Base-by-base conservation (phyloP, 23 red algal species). In the Porphyridium purpureum region DNA sequence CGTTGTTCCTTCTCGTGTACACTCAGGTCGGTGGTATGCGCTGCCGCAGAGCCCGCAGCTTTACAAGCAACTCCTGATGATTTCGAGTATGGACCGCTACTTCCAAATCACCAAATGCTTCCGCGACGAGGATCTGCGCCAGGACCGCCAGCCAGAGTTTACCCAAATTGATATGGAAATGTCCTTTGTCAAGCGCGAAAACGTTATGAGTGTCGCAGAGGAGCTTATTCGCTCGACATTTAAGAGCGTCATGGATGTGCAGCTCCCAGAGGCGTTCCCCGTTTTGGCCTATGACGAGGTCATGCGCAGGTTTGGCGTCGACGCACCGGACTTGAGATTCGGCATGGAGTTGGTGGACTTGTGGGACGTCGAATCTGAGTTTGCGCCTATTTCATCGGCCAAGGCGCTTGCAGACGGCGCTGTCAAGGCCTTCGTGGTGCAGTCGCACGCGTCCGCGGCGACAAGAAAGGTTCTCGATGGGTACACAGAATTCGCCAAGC, bases 21-120 rank as follows among this genome's bases (percentile, higher is more conserved):
- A 86, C 52, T 72, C 77, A 8, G 72, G 79, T 21, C 64, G 48
- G 14, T 86, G 65, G 68, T 98, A 98, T 56, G 90, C 90, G 7
- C 62, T 98, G 23, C 90, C 90, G 11, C 90, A 98, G 49, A 86
- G 79, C 7, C 90, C 90, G 44, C 90, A 98, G 50, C 78, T 98
- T 46, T 98, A 86, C 75, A 98, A 98, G 64, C 90, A 98, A 49
- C 65, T 98, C 41, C 66, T 98, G 1, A 98, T 98, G 90, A 62
- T 86, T 5, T 75, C 67, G 31, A 80, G 90, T 15, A 59, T 98
- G 48, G 90, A 98, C 59, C 74, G 81, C 30, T 98, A 98, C 49
- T 98, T 98, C 63, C 90, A 98, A 54, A 81, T 98, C 24, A 81
- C 90, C 4, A 41, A 74, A n/a, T 98, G 90, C 57, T 98, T 98